Evolutionary conservation across 495 filamentous ascomycete species (phyloP), one percentile per base, ranked within the genome.

Genomic region (Melanomma pulvis-pyrius): DNA sequence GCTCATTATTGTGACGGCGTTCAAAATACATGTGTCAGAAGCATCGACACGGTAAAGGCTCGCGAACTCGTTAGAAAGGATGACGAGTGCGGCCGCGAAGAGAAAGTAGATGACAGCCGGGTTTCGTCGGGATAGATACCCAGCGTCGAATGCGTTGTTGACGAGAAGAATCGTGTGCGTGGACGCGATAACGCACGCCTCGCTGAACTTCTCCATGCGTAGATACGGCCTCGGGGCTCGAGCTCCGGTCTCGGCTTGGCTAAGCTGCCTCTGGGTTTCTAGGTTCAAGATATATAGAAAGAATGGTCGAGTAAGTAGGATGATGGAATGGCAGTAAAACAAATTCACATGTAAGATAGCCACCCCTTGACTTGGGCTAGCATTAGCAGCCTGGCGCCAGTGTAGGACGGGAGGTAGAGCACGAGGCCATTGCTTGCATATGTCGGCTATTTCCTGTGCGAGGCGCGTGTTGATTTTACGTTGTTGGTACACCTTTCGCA

Each of bases 31-130:
- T 36, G 77, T 75, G 41, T 81, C 80, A 6, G 87, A 81, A 0
- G 82, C 80, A 5, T 83, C 76, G 21, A 86, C 82, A 56, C 79
- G 80, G 70, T 86, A 88, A 25, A 90, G 81, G 25, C 80, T 81
- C 2, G 87, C 84, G 67, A 91, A 91, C 69, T 89, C 87, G 57
- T 89, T 89, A 56, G 87, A 83, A 29, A 88, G 80, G 2, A 91
- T 78, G 11, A 91, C 82, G 3, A 91, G 79, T 2, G 87, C 87
- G 1, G 88, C 87, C 34, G 88, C 84, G 73, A 92, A 91, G 54
- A 90, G 83, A 48, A 88, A 89, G 71, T 91, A 89, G 62, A 90
- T 86, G 66, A 90, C 75, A 59, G 90, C 89, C 0, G 89, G 88
- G 51, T 90, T 84, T 26, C 88, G 79, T 47, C 80, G 83, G 0